These are phyloP conservation scores for Sporobolomyces pararoseus DNA, from an alignment of 768 basidiomycete species.

Conservation along the genomic window DNA sequence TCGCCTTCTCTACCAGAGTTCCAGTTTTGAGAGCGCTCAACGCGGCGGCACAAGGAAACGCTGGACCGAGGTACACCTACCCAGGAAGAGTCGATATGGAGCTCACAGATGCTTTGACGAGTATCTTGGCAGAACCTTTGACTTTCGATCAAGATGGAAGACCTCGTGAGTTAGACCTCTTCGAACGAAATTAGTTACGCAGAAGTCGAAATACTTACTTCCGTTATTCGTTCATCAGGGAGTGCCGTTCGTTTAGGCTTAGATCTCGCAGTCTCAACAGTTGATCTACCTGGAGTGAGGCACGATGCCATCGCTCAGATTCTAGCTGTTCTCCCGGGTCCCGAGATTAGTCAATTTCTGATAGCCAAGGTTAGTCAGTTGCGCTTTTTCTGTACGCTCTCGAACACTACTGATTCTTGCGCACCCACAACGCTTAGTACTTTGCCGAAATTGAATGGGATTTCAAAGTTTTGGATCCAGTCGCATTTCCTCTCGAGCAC, in stretches of 20 bases:
- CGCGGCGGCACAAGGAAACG: constrained; percentile 17
- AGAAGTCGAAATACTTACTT: too few species aligned
- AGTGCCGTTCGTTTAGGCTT: constrained; percentile 37
- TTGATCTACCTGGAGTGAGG: constrained; percentile 20
- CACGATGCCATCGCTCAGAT: constrained; percentile 33
- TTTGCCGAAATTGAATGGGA: constrained; percentile 37
- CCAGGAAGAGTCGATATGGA: constrained; percentile 26
- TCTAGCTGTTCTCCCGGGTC: constrained; percentile 34
- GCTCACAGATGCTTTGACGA: constrained; percentile 27
- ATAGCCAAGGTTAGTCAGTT: constrained; percentile 30
- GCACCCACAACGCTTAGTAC: too few species aligned
- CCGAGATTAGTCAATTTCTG: constrained; percentile 26
- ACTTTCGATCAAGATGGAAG: constrained; percentile 41
- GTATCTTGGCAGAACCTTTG: constrained; percentile 37
- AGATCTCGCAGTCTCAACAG: constrained; percentile 37
- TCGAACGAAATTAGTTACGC: too few species aligned
- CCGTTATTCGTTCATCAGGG: neutral
- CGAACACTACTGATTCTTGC: too few species aligned
- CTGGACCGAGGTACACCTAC: constrained; percentile 5
- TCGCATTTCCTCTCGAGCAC: constrained; percentile 32
- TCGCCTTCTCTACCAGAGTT: constrained; percentile 35
- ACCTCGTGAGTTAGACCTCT: constrained; percentile 10
- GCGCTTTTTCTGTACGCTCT: too few species aligned
- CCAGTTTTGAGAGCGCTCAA: constrained; percentile 29
- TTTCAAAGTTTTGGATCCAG: constrained; percentile 27